Percentiles rank a stretch among this genome's conserved stretches.
Evolutionary conservation across 2,329 filamentous ascomycete genomes (phyloP).

Genomic region (Mycogone perniciosa): DNA sequence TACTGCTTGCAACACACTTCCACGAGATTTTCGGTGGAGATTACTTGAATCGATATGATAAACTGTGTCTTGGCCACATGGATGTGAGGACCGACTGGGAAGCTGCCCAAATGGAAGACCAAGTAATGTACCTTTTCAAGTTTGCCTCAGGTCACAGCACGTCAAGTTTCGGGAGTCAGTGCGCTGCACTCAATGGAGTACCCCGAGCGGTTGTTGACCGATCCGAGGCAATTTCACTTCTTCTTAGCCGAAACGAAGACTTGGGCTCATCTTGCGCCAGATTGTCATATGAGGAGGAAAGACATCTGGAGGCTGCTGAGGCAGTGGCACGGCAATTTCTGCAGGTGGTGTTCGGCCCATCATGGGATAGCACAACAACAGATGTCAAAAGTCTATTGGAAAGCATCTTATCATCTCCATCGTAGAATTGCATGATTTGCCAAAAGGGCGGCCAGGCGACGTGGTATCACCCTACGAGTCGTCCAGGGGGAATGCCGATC

Average conservation of each 20-base stretch:
- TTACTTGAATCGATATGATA: constrained; percentile 44
- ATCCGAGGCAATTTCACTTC: constrained; percentile 64
- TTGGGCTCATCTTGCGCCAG: constrained; percentile 51
- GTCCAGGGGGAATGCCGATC: too few species aligned
- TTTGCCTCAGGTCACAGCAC: constrained; percentile 60
- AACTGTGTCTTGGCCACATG: constrained; percentile 63
- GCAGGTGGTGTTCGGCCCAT: constrained; percentile 15
- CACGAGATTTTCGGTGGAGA: constrained; percentile 66
- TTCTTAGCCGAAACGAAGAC: constrained; percentile 63
- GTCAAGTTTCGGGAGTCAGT: constrained; percentile 79
- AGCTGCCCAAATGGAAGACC: constrained; percentile 47
- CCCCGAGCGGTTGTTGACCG: constrained; percentile 64
- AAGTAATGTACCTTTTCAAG: constrained; percentile 70
- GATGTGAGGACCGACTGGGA: constrained; percentile 55
- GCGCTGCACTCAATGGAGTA: constrained; percentile 82
- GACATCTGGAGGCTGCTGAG: constrained; percentile 63
- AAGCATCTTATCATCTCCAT: background rate
- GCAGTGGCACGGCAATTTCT: constrained; percentile 53
- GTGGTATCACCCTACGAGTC: too few species aligned
- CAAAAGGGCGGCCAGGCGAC: background rate
- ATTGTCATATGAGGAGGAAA: constrained; percentile 56
- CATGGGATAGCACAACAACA: background rate
- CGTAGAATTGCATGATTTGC: background rate
- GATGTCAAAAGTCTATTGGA: constrained; percentile 15
- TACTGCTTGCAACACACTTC: constrained; percentile 57